Evolutionary conservation across 1,284 basidiomycete species (phyloP), one percentile per base, ranked within the genome.

Genomic region (Irpex sp.): DNA sequence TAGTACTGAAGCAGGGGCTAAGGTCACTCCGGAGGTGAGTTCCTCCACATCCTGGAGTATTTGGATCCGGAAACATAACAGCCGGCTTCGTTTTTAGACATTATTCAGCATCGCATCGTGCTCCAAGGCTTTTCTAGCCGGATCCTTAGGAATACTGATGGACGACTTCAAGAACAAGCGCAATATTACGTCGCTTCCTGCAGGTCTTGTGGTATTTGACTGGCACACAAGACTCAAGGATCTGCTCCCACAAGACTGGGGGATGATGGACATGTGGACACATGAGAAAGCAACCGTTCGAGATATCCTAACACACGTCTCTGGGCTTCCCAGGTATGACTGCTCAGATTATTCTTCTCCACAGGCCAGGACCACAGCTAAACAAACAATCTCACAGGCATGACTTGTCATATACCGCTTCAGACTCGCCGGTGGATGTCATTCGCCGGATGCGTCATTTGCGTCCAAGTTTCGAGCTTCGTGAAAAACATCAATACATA

Each of bases 401-500:
- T 44, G 80, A 81, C 47, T 67, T 62, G 6, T 70, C 77, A 0
- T 78, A 78, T 59, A 67, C 67, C 0, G 69, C 67, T 0, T 60
- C 64, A 8, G 76, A 78, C 36, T 72, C 71, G 0, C 65, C 73
- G 0, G 54, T 51, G 5, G 74, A 74, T n/a, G 36, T 74, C 7
- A 60, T 79, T 13, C 13, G 36, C 21, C 70, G 75, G 8, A 64
- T 81, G 65, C 69, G 67, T 9, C 56, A 78, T 60, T 69, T 81
- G 7, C 70, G 67, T 1, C 75, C 78, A 0, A 71, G 74, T 1
- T 76, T 72, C 40, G 79, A 79, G 65, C 67, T 81, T 1, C 74
- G 81, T 17, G 67, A 81, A 62, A 69, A 67, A 21, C 80, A 71
- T 68, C 74, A 72, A 3, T 82, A 81, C 70, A 80, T 74, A 65